A percentile compares a stretch with the other conserved stretches of the same genome.
These are phyloP conservation scores for Rubia yunnanensis DNA, from an alignment of 257 asterid species.

Conservation along the genomic window DNA sequence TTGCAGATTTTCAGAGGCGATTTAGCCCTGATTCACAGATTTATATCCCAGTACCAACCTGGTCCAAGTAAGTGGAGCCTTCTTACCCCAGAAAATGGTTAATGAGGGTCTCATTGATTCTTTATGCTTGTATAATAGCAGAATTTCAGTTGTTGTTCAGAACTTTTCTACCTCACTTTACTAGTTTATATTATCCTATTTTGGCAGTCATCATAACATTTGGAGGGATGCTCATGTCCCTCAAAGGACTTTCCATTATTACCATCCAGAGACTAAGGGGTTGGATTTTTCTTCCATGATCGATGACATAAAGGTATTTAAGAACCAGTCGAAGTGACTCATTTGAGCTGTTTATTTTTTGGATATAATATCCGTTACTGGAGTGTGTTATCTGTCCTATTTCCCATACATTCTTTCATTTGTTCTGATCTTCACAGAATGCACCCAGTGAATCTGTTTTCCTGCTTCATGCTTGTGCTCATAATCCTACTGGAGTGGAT, in stretches of 20 bases:
- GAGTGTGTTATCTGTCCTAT: neutral
- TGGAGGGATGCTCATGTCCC: constrained; percentile 97
- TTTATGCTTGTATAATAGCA: neutral
- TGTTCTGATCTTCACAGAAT: constrained; percentile 33
- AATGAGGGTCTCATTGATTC: neutral
- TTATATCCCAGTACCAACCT: constrained; percentile 91
- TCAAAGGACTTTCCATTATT: constrained; percentile 75
- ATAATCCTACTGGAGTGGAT: constrained; percentile 98
- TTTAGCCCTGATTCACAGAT: constrained; percentile 78
- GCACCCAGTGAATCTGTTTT: constrained; percentile 92
- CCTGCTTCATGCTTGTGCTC: constrained; percentile 98
- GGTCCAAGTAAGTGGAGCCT: constrained; percentile 74
- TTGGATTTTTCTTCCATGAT: constrained; percentile 75
- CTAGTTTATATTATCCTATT: constrained; percentile 14
- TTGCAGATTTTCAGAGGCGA: constrained; percentile 93
- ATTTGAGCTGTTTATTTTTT: constrained; percentile 5
- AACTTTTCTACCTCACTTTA: constrained; percentile 5
- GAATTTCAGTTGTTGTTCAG: constrained; percentile 6
- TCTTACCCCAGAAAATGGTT: constrained; percentile 3
- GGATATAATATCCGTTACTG: neutral
- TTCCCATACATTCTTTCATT: neutral
- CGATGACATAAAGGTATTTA: constrained; percentile 73
- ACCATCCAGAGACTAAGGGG: constrained; percentile 83
- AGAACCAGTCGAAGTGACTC: constrained; percentile 2
- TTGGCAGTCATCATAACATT: constrained; percentile 90